Percentiles rank a stretch among this genome's conserved stretches.
Evolutionary conservation across 805 yeast species (phyloP).

Genomic region (Nakazawaea molendinolei): DNA sequence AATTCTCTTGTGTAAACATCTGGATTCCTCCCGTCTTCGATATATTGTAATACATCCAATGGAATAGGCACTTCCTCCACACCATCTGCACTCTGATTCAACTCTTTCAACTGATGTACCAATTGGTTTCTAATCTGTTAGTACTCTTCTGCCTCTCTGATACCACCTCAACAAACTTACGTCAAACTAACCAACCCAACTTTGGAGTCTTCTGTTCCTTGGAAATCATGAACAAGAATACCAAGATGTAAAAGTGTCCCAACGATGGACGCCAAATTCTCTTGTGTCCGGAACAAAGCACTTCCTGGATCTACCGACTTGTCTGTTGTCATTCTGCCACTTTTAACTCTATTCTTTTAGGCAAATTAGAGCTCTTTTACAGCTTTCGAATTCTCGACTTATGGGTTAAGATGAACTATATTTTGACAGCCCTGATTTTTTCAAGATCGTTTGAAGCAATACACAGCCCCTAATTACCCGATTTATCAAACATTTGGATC

Average conservation of each 20-base stretch:
- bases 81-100: constrained; percentile 24
- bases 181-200: constrained; percentile 45
- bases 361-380: too few species aligned
- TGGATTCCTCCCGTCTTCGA: constrained; percentile 95
- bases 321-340: constrained; percentile 9
- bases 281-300: constrained; percentile 24
- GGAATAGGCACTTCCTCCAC: constrained; percentile 51
- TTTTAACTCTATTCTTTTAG: too few species aligned
- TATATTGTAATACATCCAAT: constrained; percentile 79
- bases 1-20: constrained; percentile 96
- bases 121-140: constrained; percentile 27
- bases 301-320: constrained; percentile 2
- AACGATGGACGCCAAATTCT: constrained; percentile 44
- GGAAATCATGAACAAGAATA: constrained; percentile 87
- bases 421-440: too few species aligned
- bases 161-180: constrained; percentile 32
- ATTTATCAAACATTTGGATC: too few species aligned
- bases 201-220: constrained; percentile 78
- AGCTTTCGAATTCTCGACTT: too few species aligned
- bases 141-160: constrained; percentile 11
- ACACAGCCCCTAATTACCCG: too few species aligned
- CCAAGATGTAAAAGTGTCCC: constrained; percentile 88
- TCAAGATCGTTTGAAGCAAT: too few species aligned
- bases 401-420: too few species aligned
- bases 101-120: constrained; percentile 29